Evolutionary conservation across 208 protist genomes (phyloP), one percentile per base, ranked within the genome.

Genomic region (Angomonas desouzai): DNA sequence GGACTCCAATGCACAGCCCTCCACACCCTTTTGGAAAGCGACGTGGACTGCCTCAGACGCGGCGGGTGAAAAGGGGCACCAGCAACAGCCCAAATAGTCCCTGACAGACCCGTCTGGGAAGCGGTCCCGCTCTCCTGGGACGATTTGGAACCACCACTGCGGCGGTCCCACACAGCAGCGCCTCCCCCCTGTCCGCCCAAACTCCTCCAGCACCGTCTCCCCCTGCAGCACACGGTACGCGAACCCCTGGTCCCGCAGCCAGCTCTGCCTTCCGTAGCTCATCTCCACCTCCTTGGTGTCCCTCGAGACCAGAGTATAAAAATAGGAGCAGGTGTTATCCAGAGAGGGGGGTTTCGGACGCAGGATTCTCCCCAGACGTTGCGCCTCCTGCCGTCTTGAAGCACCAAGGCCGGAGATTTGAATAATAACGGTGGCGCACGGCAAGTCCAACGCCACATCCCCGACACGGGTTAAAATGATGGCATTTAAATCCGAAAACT

Each of bases 351-450:
- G 88, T 74, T 98, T 98, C 0, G 91, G 91, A 2, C 95, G 87
- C 13, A 98, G 69, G 72, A 99, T 99, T 48, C 97, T 92, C 45
- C 98, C 98, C 1, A 99, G 83, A n/a, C 97, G 92, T 75, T 99
- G 97, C 40, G 97, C 97, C 79, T 99, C 97, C 74, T 98, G 95
- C 10, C 94, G 94, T 16, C 97, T 84, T 10, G 95, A 97, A 0
- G 94, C 97, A 38, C 96, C 98, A 34, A 99, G 94, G 18, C 96
- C 97, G 22, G 96, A 98, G 49, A 99, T 89, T 66, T 99, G 98
- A 64, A 99, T 99, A 48, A 99, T 91, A n/a, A 99, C 98, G 30
- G 97, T 99, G 0, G 98, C 98, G 33, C 97, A 96, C 25, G 99
- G 99, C 32, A 99, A 74, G 69, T 99, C 97, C 29, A 99, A 91